Base-by-base conservation (phyloP, 1,284 basidiomycete genomes). In the Tilletia horrida region DNA sequence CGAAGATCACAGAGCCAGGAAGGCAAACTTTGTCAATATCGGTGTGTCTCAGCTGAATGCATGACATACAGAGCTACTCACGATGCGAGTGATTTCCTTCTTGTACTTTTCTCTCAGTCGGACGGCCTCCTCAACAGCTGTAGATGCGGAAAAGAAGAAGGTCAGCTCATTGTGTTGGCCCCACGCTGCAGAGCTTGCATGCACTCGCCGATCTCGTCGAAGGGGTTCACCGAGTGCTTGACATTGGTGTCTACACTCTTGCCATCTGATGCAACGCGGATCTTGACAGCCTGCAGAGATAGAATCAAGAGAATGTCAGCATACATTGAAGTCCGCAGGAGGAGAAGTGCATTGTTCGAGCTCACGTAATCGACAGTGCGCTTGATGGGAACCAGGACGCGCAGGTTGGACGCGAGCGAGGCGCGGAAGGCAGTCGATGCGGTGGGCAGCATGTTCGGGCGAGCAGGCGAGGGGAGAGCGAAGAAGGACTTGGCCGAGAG, bases 41-140 rank as follows among this genome's bases (percentile, higher is more conserved):
- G n/a, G n/a, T n/a, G n/a, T n/a, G 45, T 7, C 16, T 48, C 16
- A 16, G 21, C 18, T 16, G 21, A 18, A 18, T 48, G 18, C 16
- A 40, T 40, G 11, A 11, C 35, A 40, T 6, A 40, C 35, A 48
- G 8, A 18, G 21, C n/a, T 3, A 78, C 77, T 62, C 66, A 79
- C 76, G 66, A 81, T 81, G 70, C 74, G 78, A 64, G 73, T 75
- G 62, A 81, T 71, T 44, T 68, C 78, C 31, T 89, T 88, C 76
- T 84, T 84, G 79, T 90, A 86, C 73, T 88, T 88, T 83, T 97
- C 93, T 50, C 93, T 90, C 61, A 97, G 85, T 67, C 93, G 89
- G 66, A 98, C 89, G 65, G 96, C 95, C 84, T 98, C 96, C 84
- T 99, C 95, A 62, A 98, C 92, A 65, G 96, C 95, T 59, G 4